phyloP scores from a whole-genome alignment of 2,329 filamentous ascomycete species.

The Hypoxylon sp. region DNA sequence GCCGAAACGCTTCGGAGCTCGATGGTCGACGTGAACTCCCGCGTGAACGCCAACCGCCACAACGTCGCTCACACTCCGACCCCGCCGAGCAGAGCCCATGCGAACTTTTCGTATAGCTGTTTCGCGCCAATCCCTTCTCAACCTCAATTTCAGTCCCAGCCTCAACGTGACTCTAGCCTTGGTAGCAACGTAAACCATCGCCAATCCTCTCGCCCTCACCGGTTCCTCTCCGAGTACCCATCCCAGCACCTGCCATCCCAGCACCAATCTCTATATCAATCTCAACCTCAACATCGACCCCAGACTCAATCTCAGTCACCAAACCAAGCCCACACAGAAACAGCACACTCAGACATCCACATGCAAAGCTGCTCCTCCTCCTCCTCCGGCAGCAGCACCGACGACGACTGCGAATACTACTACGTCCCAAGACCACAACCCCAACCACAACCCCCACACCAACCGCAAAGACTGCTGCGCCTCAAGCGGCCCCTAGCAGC shows the following conservation, averaged over 20 bases:
- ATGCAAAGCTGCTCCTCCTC: constrained; percentile 2
- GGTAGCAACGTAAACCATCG: neutral
- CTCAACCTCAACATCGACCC: neutral
- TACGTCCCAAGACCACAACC: neutral
- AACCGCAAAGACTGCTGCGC: neutral
- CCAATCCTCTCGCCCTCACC: neutral
- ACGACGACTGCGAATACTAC: constrained; percentile 16
- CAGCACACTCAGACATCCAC: neutral
- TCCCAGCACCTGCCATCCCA: neutral
- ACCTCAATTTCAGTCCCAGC: neutral
- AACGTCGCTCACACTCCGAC: neutral
- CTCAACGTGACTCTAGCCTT: neutral
- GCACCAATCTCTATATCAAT: neutral
- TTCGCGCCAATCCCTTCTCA: constrained; percentile 18
- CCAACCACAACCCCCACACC: neutral
- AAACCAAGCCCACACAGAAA: neutral
- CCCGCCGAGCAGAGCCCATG: neutral
- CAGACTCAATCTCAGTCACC: neutral
- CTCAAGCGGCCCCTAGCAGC: neutral
- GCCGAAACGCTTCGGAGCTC: neutral
- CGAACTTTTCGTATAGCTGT: constrained; percentile 22
- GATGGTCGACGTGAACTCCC: neutral
- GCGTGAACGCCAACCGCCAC: neutral
- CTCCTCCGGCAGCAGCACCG: neutral
- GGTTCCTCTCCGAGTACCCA: too few relatives aligned